Evolutionary conservation across 2,329 filamentous ascomycete species (phyloP).

Genomic region (Colletotrichum lentis): DNA sequence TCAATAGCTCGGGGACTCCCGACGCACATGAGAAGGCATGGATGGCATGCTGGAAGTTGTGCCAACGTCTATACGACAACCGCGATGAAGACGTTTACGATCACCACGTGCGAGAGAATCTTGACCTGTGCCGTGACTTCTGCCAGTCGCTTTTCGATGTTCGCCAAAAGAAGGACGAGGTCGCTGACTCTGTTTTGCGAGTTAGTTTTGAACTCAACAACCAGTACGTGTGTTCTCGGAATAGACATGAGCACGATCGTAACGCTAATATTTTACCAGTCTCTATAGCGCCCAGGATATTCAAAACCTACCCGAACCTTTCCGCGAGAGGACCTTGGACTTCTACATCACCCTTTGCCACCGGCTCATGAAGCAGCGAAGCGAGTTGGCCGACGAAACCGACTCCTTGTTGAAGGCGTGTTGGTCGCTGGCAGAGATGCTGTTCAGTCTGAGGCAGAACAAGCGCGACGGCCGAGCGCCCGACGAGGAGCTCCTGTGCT

Average conservation of each 20-base stretch:
- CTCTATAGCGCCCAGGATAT: slow-evolving; percentile 89
- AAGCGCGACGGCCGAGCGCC: slow-evolving; percentile 74
- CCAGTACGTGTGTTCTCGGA: slow-evolving; percentile 62
- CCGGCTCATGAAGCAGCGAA: slow-evolving; percentile 93
- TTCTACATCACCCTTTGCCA: slow-evolving; percentile 96
- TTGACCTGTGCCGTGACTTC: slow-evolving; percentile 90
- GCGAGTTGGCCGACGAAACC: slow-evolving; percentile 79
- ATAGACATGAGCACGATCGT: neutral
- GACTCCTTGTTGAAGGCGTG: slow-evolving; percentile 85
- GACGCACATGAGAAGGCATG: slow-evolving; percentile 87
- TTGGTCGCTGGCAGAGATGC: slow-evolving; percentile 90
- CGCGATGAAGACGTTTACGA: slow-evolving; percentile 73
- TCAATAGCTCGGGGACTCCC: slow-evolving; percentile 76
- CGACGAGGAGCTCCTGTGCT: slow-evolving; percentile 85
- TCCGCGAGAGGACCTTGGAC: slow-evolving; percentile 87
- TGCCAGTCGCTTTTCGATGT: slow-evolving; percentile 92
- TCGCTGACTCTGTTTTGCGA: slow-evolving; percentile 83
- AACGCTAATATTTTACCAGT: slow-evolving; percentile 46
- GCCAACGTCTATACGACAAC: slow-evolving; percentile 86
- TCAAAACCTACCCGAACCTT: slow-evolving; percentile 81
- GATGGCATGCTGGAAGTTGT: slow-evolving; percentile 94
- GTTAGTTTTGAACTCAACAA: slow-evolving; percentile 97
- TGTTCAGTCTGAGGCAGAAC: slow-evolving; percentile 88
- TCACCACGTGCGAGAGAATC: slow-evolving; percentile 75
- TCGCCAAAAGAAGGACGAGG: slow-evolving; percentile 77